Base-by-base conservation (phyloP, 495 filamentous ascomycete genomes). In the Lindgomyces ingoldianus region DNA sequence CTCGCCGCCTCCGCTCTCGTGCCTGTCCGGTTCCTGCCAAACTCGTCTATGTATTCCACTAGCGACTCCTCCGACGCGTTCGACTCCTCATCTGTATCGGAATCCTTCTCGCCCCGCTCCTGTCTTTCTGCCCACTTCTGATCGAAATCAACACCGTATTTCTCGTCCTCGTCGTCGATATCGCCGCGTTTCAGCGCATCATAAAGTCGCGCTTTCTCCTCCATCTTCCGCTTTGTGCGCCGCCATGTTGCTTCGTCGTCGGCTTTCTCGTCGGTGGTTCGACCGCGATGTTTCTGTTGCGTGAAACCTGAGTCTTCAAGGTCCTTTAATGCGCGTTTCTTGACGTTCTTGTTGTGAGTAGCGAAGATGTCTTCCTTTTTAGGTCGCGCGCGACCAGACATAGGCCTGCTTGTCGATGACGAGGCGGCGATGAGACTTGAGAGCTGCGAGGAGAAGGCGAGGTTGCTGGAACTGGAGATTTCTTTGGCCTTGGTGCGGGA, bases 101-200 rank as follows among this genome's bases (percentile, higher is more conserved):
- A 70, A 42, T 77, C 70, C 4, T 60, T 71, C 12, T 79, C 77
- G 11, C 71, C 74, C 3, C 67, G 64, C 3, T 75, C 74, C 46
- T 85, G 73, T 41, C 76, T 73, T 67, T 95, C 90, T 0, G 87
- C 91, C 91, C 93, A 96, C 75, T 98, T 98, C 45, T 85, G 80
- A 75, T 97, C 93, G 72, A 98, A 98, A 78, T 98, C 94, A 0
- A 98, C 87, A 21, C 93, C 83, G 69, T 82, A 83, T 52, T 76
- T 78, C 71, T 77, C 81, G 62, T 75, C 81, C 8, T 78, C 78
- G 45, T 84, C 85, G 14, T 82, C 80, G 10, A 80, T 72, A 62
- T 84, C 91, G 60, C 83, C 89, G 59, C 87, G 78, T 75, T 93
- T 93, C 87, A 98, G 85, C 48, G 88, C 84, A 0, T 87, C 84